Conservation (phyloP, 176 grass and related monocot species). For the Paspalum vaginatum region DNA sequence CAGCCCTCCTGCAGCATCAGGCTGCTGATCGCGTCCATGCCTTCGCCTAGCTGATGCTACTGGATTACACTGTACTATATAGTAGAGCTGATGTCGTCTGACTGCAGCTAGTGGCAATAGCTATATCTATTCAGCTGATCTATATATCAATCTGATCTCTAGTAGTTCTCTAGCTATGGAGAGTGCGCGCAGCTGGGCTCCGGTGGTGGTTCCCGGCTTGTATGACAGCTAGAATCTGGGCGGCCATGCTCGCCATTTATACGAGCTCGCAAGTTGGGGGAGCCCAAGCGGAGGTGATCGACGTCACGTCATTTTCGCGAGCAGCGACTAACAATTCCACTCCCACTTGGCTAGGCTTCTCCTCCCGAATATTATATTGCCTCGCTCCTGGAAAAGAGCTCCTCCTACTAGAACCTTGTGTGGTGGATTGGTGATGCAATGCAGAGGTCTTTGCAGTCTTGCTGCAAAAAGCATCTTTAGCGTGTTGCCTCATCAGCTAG, state of each 20-base stretch:
- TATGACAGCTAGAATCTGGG: conserved; percentile 65
- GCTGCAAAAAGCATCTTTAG: conserved; percentile 37
- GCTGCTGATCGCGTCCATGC: conserved; percentile 48
- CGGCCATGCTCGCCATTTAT: conserved; percentile 58
- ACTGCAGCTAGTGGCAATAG: too few species aligned
- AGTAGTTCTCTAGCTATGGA: too few species aligned
- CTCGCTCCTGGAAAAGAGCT: not conserved
- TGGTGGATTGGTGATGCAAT: conserved; percentile 41
- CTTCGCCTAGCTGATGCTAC: too few species aligned
- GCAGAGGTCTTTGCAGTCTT: not conserved
- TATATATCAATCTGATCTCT: too few species aligned
- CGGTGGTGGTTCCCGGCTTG: conserved; percentile 48
- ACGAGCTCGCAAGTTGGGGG: conserved; percentile 35
- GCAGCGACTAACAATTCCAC: conserved; percentile 47
- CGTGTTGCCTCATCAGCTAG: conserved; percentile 1
- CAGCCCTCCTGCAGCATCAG: conserved; percentile 53
- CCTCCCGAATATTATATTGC: conserved; percentile 22
- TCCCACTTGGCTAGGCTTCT: conserved; percentile 47
- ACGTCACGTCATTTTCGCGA: conserved; percentile 47
- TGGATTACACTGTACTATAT: too few species aligned
- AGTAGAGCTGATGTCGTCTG: too few species aligned
- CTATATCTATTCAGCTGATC: too few species aligned
- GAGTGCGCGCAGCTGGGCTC: not conserved
- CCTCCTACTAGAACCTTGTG: conserved; percentile 52
- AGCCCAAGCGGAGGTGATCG: conserved; percentile 21